A percentile compares a stretch with the other conserved stretches of the same genome.
Conservation (phyloP, 192 early-diverging fungal genomes). For the Coemansia sp. region DNA sequence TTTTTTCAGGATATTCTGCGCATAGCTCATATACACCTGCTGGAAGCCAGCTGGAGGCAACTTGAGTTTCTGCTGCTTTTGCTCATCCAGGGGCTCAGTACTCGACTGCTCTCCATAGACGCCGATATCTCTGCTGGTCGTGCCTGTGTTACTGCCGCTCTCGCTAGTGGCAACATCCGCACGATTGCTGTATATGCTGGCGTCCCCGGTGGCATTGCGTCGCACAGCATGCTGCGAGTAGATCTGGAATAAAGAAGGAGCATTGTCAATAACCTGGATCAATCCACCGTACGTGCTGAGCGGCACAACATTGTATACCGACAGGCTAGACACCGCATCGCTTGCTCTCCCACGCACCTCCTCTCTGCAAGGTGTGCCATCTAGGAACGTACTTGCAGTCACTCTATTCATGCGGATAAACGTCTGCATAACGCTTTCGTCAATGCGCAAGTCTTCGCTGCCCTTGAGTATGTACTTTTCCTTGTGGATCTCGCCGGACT, state of each 20-base stretch:
- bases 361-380: background rate
- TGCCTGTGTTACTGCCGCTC: background rate
- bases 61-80: background rate
- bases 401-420: constrained; percentile 41
- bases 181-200: background rate
- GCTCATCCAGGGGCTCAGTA: background rate
- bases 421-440: constrained; percentile 86
- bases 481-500: constrained; percentile 57
- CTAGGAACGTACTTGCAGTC: background rate
- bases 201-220: background rate
- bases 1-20: constrained; percentile 3
- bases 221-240: constrained; percentile 17
- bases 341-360: background rate
- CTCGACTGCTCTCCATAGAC: background rate
- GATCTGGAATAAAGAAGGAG: constrained; percentile 65
- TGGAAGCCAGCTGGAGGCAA: constrained; percentile 6
- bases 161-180: background rate
- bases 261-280: constrained; percentile 88
- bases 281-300: constrained; percentile 81
- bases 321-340: background rate
- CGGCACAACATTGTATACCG: constrained; percentile 69
- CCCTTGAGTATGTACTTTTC: constrained; percentile 89
- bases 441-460: constrained; percentile 87
- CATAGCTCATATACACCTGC: constrained; percentile 18
- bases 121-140: background rate